A percentile compares a stretch with the other conserved stretches of the same genome.
Conservation (phyloP, 495 filamentous ascomycete genomes). For the Copromyces sp. region DNA sequence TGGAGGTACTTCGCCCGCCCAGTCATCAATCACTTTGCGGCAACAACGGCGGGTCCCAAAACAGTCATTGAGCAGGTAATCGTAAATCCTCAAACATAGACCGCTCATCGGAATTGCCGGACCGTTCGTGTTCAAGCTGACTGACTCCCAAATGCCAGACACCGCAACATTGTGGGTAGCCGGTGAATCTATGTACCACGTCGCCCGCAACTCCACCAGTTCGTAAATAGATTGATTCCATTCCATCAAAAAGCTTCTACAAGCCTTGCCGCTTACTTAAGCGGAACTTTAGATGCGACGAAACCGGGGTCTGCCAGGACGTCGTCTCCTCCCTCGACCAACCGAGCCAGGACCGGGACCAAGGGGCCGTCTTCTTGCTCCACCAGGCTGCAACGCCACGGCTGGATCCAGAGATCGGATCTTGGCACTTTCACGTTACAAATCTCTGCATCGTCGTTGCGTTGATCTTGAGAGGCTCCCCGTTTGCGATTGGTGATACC, state of each 20-base stretch:
- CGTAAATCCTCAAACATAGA: neutral
- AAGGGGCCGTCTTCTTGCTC: neutral
- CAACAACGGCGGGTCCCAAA: neutral
- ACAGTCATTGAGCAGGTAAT: neutral
- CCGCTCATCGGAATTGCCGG: neutral
- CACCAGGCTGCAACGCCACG: neutral
- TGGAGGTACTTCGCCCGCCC: too few species aligned
- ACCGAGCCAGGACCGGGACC: neutral
- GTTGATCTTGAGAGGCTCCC: neutral
- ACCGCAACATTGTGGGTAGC: neutral
- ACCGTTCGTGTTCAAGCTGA: neutral
- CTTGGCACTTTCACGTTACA: neutral
- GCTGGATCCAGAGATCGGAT: neutral
- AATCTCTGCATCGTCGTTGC: neutral
- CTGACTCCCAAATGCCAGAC: neutral
- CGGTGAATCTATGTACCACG: neutral
- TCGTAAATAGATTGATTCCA: neutral
- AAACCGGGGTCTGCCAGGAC: neutral
- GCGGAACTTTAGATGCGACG: neutral
- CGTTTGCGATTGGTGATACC: neutral
- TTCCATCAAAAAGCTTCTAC: neutral
- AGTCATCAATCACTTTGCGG: neutral
- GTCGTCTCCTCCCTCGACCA: neutral
- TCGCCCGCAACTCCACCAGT: neutral
- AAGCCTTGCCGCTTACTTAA: neutral